These are phyloP conservation scores for Glebionis coronaria DNA, from an alignment of 129 eudicot genomes.

Conservation along the genomic window DNA sequence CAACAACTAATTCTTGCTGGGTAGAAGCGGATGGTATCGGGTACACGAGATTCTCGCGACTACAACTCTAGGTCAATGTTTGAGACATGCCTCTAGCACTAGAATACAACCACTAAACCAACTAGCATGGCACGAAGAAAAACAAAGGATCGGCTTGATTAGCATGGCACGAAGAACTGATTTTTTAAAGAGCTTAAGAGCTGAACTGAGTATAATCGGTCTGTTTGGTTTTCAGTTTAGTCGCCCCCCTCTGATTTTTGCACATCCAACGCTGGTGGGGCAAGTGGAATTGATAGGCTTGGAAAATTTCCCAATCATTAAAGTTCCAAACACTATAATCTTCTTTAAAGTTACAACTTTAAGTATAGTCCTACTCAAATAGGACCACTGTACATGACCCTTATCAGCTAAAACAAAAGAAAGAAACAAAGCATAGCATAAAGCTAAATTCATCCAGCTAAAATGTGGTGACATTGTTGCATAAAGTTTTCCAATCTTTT, in stretches of 20 bases:
- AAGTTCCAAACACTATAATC: not conserved
- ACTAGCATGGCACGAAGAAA: too few species aligned
- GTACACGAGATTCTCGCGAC: too few species aligned
- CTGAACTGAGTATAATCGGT: not conserved
- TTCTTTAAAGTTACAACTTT: slow-evolving; percentile 3
- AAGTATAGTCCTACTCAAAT: not conserved
- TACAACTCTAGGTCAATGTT: too few species aligned
- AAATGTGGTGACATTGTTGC: slow-evolving; percentile 13
- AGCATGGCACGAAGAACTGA: too few species aligned
- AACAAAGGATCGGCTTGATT: too few species aligned
- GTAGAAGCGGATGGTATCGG: too few species aligned
- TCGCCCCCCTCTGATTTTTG: not conserved
- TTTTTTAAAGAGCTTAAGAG: not conserved
- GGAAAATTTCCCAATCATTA: not conserved
- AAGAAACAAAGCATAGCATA: slow-evolving; percentile 7
- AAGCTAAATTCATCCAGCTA: slow-evolving; percentile 11
- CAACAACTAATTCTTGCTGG: too few species aligned
- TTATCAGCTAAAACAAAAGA: not conserved
- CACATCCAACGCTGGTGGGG: not conserved
- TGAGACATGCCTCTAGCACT: too few species aligned
- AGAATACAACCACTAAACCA: too few species aligned
- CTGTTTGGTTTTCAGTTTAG: not conserved
- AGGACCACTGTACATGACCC: not conserved
- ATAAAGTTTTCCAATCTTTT: slow-evolving; percentile 15
- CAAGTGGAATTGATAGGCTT: not conserved